Conservation (phyloP, 1,139 yeast genomes). For the Yamadazyma pseudoaaseri region DNA sequence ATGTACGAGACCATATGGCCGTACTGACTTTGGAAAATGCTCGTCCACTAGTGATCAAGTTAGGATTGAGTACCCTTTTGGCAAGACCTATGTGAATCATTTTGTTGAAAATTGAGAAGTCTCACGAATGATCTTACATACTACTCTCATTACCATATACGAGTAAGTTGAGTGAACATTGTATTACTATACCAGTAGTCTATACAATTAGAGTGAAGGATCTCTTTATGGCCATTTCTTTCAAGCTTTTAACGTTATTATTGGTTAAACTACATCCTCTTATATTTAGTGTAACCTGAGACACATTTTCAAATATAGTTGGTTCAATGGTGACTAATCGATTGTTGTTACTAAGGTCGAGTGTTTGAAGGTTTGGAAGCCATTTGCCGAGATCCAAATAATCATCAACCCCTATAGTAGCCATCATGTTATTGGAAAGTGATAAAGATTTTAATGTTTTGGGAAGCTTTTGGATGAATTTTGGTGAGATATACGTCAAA, state of each 20-base stretch:
- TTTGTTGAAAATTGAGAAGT: no score
- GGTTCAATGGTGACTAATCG: constrained; percentile 12
- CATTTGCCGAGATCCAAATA: constrained; percentile 11
- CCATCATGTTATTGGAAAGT: constrained; percentile 18
- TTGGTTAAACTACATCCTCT: neutral
- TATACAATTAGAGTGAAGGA: no score
- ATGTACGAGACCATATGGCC: no score
- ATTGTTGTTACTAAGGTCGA: constrained; percentile 18
- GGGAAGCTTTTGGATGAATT: constrained; percentile 29
- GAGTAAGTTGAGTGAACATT: no score
- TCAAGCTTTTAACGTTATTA: neutral
- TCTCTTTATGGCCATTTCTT: no score
- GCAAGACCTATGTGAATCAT: no score
- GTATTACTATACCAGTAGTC: no score
- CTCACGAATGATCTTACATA: no score
- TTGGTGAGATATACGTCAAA: constrained; percentile 20
- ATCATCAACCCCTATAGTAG: constrained; percentile 9
- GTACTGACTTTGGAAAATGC: no score
- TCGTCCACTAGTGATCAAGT: no score
- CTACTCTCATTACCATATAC: no score
- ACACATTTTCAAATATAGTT: constrained; percentile 2
- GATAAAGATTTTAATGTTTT: constrained; percentile 22
- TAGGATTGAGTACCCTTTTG: no score
- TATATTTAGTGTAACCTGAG: neutral
- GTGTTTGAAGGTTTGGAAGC: constrained; percentile 19